These are phyloP conservation scores for Hypoxylon perforatum DNA, from an alignment of 495 filamentous ascomycete species.

Conservation along the genomic window DNA sequence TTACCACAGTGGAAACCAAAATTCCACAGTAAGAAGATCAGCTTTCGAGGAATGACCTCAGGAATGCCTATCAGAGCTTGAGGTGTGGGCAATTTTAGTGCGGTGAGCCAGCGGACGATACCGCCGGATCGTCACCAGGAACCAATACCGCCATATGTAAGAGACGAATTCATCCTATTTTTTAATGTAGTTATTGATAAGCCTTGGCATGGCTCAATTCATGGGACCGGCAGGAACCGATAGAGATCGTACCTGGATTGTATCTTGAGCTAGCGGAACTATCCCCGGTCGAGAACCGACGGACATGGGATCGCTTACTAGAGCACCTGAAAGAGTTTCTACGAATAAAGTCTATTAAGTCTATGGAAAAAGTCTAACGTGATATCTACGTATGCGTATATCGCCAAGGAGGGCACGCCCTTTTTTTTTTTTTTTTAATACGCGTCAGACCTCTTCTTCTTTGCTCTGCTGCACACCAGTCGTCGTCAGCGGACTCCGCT, in stretches of 20 bases:
- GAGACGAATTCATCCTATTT: neutral
- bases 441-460: slow-evolving; percentile 39
- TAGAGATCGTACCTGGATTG: slow-evolving; percentile 9
- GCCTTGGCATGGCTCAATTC: neutral
- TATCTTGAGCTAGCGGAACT: neutral
- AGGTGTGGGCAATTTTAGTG: neutral
- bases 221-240: neutral
- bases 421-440: too few relatives aligned
- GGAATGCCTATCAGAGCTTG: slow-evolving; percentile 5
- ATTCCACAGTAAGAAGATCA: neutral
- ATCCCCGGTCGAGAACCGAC: slow-evolving; percentile 8
- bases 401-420: slow-evolving; percentile 16
- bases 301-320: neutral
- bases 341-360: slow-evolving; percentile 31
- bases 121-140: slow-evolving; percentile 22
- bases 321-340: neutral
- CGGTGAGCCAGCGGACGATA: slow-evolving; percentile 9
- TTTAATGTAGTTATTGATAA: neutral
- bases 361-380: neutral
- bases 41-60: neutral
- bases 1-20: slow-evolving; percentile 9
- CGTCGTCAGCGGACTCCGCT: slow-evolving; percentile 32
- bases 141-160: neutral
- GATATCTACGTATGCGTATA: slow-evolving; percentile 22
- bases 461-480: slow-evolving; percentile 23